A percentile compares a stretch with the other conserved stretches of the same genome.
phyloP scores from a whole-genome alignment of 2,329 filamentous ascomycete genomes.

The Nemania sp. region DNA sequence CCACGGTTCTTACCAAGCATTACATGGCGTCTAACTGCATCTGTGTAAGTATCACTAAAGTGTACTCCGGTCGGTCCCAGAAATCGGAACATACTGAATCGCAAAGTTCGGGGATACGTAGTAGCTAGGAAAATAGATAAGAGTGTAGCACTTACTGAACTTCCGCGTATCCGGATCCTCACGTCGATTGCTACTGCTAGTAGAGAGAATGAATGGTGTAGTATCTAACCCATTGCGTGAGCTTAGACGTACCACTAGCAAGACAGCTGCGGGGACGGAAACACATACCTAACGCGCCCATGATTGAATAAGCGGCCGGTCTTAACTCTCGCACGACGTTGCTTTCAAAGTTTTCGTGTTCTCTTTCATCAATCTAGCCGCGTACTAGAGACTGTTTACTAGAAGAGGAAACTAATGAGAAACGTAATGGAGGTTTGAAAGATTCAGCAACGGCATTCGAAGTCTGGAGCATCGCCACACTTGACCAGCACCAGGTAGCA shows the following conservation, averaged over 20 bases:
- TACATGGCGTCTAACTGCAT: slow-evolving; percentile 10
- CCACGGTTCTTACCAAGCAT: slow-evolving; percentile 12
- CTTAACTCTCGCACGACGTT: background rate
- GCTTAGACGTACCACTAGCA: background rate
- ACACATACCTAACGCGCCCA: background rate
- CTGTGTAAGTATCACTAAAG: slow-evolving; percentile 2
- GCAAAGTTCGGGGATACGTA: background rate
- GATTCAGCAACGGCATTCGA: background rate
- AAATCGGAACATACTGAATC: background rate
- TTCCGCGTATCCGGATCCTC: slow-evolving; percentile 1
- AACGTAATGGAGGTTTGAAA: background rate
- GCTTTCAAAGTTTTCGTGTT: background rate
- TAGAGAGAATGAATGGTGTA: slow-evolving; percentile 9
- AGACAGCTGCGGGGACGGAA: background rate
- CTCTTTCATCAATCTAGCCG: background rate
- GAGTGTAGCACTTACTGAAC: background rate
- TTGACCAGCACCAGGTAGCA: background rate
- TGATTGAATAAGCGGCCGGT: background rate
- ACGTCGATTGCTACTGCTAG: no score
- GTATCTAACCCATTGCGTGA: background rate
- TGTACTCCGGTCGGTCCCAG: background rate
- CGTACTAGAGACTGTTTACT: slow-evolving; percentile 6
- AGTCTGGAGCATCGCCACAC: background rate
- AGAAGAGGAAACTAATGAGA: slow-evolving; percentile 7
- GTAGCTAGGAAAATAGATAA: background rate